Base-by-base conservation (phyloP, 257 asterid genomes). In the Penstemon barbatus region DNA sequence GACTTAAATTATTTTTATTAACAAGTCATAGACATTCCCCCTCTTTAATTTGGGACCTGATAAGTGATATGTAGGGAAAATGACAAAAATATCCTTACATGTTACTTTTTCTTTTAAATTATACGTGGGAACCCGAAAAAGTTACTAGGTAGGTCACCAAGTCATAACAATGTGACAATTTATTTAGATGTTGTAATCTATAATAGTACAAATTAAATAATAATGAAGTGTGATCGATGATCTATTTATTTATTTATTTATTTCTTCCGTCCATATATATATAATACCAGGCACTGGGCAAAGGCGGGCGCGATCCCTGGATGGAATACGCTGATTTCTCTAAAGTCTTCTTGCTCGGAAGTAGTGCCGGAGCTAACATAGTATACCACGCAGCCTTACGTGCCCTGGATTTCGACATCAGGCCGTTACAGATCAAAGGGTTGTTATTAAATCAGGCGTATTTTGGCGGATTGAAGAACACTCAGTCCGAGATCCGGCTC, bases 291-390 rank as follows among this genome's bases (percentile, higher is more conserved):
- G 66, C 74, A 12, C 38, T 46, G 5, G 43, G 18, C 5, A 53
- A n/a, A 51, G 74, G 79, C 56, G 76, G 80, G 12, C 78, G 68
- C 4, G 69, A 77, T 49, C 81, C 81, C 1, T 77, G 78, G 75
- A 41, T 77, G 9, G 73, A 77, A 2, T 71, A 77, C 38, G 79
- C 82, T 45, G 79, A 77, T 13, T 77, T 77, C 73, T 58, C 80
- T 1, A 38, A 36, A 0, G 57, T 57, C 0, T 77, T 63, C 75
- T 56, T 77, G 7, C 7, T 75, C 7, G 85, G 80, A 3, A 76
- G 76, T 65, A 71, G 85, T 62, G 76, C 82, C 5, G 82, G 85
- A 10, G 85, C 63, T 5, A 80, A 80, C 57, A 55, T 71, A 8
- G 78, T 57, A 33, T 80, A 71, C 72, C 75, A 77, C 48, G 61